Evolutionary conservation across 306 rosid species (phyloP).

Genomic region (Vigna reflexopilosa): DNA sequence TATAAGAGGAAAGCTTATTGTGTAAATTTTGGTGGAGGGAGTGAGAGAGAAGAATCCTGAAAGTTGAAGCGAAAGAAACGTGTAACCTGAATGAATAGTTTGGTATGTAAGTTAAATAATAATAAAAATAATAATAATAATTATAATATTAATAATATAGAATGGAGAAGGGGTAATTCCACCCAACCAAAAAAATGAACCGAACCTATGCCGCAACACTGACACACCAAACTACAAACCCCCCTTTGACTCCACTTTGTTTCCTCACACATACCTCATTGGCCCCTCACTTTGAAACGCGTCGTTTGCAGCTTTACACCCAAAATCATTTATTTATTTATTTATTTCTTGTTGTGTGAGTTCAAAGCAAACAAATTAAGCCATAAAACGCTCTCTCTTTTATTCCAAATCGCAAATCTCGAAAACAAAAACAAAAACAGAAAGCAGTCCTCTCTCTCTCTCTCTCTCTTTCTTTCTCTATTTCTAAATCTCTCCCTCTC

Average conservation of each 20-base stretch:
- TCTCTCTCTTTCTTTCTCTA: conserved; percentile 32
- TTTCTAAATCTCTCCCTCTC: conserved; percentile 9
- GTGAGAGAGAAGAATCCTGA: conserved; percentile 24
- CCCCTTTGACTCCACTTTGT: conserved; percentile 44
- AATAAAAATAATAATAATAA: not conserved
- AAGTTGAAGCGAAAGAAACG: conserved; percentile 57
- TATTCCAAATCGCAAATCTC: not conserved
- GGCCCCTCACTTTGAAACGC: conserved; percentile 48
- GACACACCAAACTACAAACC: conserved; percentile 48
- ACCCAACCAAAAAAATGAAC: not conserved
- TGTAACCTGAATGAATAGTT: conserved; percentile 38
- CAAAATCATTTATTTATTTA: not conserved
- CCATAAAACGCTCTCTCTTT: not conserved
- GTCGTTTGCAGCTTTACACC: conserved; percentile 38
- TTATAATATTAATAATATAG: not conserved
- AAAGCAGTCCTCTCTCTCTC: conserved; percentile 20
- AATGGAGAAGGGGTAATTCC: conserved; percentile 3
- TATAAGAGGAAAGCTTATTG: too few species aligned
- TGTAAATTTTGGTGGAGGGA: not conserved
- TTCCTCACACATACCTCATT: conserved; percentile 28
- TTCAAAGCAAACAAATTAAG: conserved; percentile 50
- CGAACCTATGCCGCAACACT: conserved; percentile 12
- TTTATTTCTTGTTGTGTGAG: conserved; percentile 43
- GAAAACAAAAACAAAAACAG: not conserved
- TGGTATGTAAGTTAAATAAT: too few species aligned